Evolutionary conservation across 2,329 filamentous ascomycete genomes (phyloP).

Genomic region (Aspergillus brasiliensis): DNA sequence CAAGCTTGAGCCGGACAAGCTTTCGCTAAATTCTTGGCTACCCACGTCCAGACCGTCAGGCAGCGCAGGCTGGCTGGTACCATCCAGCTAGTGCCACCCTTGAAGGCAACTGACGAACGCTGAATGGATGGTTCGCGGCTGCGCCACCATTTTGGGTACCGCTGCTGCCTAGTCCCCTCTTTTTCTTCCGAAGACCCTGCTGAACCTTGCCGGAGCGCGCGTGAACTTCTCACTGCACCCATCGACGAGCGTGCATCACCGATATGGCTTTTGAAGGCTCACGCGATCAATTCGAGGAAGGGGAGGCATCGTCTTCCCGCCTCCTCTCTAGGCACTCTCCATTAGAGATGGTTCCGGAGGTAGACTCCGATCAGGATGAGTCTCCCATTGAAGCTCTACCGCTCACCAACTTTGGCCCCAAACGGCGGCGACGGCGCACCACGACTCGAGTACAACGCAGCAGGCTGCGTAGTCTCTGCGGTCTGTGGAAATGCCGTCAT

Average conservation of each 20-base stretch:
- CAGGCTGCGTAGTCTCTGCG: neutral
- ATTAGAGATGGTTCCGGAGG: neutral
- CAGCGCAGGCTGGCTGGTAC: neutral
- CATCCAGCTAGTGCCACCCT: neutral
- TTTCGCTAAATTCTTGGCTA: neutral
- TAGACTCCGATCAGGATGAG: neutral
- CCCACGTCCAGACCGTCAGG: neutral
- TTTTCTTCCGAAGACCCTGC: neutral
- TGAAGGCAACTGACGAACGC: neutral
- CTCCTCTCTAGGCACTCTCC: neutral
- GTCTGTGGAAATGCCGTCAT: neutral
- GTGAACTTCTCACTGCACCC: neutral
- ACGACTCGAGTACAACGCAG: neutral
- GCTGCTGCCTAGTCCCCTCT: neutral
- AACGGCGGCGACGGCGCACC: neutral
- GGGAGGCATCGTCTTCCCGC: neutral
- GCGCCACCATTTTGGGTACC: neutral
- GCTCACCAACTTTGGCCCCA: neutral
- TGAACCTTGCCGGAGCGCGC: neutral
- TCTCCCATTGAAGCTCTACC: neutral
- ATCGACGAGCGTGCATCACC: neutral
- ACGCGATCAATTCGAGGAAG: neutral
- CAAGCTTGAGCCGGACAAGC: neutral
- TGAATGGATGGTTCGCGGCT: neutral
- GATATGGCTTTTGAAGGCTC: neutral